phyloP scores from a whole-genome alignment of 257 asterid genomes.

The Coffea canephora region DNA sequence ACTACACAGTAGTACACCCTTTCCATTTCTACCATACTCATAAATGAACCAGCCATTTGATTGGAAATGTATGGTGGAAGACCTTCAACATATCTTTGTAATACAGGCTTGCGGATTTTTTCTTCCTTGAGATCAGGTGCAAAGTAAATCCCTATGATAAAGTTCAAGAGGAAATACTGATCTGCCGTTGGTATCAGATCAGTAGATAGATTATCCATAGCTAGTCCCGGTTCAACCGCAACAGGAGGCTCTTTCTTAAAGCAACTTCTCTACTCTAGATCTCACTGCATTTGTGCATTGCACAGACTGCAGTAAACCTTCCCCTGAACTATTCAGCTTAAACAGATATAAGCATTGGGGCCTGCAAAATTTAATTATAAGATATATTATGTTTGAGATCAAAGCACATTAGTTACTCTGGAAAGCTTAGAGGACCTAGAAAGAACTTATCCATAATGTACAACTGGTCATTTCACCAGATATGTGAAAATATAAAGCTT shows the following conservation, averaged over 20 bases:
- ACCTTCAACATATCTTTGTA: constrained; percentile 48
- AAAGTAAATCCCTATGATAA: constrained; percentile 58
- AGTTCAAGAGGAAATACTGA: constrained; percentile 57
- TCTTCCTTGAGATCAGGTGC: constrained; percentile 55
- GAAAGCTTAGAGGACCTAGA: neutral
- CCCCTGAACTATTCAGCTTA: neutral
- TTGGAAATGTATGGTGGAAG: constrained; percentile 33
- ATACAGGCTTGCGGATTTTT: constrained; percentile 38
- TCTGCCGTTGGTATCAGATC: constrained; percentile 40
- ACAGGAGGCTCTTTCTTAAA: neutral
- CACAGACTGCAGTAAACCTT: neutral
- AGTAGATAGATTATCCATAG: constrained; percentile 38
- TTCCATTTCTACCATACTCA: constrained; percentile 41
- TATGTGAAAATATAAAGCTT: neutral
- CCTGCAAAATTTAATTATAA: neutral
- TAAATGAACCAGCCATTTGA: constrained; percentile 45
- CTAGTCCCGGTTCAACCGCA: neutral
- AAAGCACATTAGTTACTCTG: neutral
- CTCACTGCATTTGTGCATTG: neutral
- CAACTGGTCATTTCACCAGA: neutral
- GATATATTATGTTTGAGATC: neutral
- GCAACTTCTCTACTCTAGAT: neutral
- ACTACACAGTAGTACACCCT: constrained; percentile 54
- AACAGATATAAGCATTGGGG: neutral
- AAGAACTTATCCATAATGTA: neutral